Conservation (phyloP, 2,329 filamentous ascomycete genomes). For the Coleophoma eucalyptorum region DNA sequence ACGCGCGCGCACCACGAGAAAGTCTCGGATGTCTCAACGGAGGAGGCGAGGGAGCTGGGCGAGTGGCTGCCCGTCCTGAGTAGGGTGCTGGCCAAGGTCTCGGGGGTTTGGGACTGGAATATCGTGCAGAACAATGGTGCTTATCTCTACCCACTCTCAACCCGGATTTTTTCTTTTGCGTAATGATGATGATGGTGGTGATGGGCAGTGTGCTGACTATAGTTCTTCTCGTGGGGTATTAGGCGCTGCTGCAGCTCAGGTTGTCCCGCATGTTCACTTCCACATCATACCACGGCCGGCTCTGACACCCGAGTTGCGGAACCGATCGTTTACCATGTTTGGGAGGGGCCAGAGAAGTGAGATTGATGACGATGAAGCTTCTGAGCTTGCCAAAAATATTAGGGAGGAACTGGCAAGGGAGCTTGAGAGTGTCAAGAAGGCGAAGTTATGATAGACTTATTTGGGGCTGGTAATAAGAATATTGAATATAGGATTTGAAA, state of each 20-base stretch:
- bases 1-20: slow-evolving; percentile 76
- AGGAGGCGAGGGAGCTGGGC: slow-evolving; percentile 65
- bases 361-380: slow-evolving; percentile 72
- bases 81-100: slow-evolving; percentile 63
- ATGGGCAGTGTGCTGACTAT: not conserved
- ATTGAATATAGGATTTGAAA: too few relatives aligned
- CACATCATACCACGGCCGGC: slow-evolving; percentile 87
- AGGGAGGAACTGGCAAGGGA: slow-evolving; percentile 42
- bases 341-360: slow-evolving; percentile 69
- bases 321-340: slow-evolving; percentile 74
- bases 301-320: slow-evolving; percentile 44
- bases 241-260: slow-evolving; percentile 82
- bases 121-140: slow-evolving; percentile 90
- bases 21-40: slow-evolving; percentile 63
- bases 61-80: slow-evolving; percentile 68
- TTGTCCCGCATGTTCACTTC: slow-evolving; percentile 91
- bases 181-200: too few relatives aligned
- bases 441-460: slow-evolving; percentile 12
- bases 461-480: too few relatives aligned
- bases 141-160: too few relatives aligned
- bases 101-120: slow-evolving; percentile 83
- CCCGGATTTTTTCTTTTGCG: not conserved
- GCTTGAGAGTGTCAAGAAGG: slow-evolving; percentile 32
- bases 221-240: not conserved
- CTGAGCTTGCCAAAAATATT: slow-evolving; percentile 51